Percentiles rank a stretch among this genome's conserved stretches.
Evolutionary conservation across 2,329 filamentous ascomycete genomes (phyloP).

Genomic region (Capronia coronata): DNA sequence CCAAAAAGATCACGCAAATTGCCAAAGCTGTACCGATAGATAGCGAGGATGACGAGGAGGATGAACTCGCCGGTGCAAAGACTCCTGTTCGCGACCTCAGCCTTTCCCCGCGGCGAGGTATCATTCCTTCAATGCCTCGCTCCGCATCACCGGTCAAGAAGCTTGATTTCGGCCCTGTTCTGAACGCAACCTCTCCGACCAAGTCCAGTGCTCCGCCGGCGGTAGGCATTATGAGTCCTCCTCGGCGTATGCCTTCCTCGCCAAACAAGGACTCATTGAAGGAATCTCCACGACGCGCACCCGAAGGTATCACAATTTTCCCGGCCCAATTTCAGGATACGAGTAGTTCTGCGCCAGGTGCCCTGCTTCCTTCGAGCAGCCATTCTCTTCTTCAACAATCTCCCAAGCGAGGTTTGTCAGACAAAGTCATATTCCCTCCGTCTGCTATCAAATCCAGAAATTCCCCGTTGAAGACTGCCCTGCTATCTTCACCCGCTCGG

Average conservation of each 20-base stretch:
- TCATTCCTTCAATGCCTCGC: slow-evolving; percentile 29
- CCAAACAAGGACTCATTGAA: slow-evolving; percentile 40
- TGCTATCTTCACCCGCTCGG: slow-evolving; percentile 42
- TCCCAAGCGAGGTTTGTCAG: slow-evolving; percentile 38
- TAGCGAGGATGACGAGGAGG: slow-evolving; percentile 34
- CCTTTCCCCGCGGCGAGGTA: slow-evolving; percentile 33
- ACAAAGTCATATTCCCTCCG: slow-evolving; percentile 33
- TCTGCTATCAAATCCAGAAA: slow-evolving; percentile 33
- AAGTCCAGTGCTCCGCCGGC: slow-evolving; percentile 35
- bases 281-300: slow-evolving; percentile 36
- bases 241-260: slow-evolving; percentile 40
- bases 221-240: slow-evolving; percentile 39
- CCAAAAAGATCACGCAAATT: slow-evolving; percentile 45
- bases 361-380: slow-evolving; percentile 11
- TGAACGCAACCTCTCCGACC: slow-evolving; percentile 23
- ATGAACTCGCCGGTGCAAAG: slow-evolving; percentile 38
- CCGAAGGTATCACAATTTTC: slow-evolving; percentile 26
- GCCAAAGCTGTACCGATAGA: slow-evolving; percentile 37
- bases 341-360: background rate
- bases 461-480: slow-evolving; percentile 35
- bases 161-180: slow-evolving; percentile 33
- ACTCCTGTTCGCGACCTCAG: slow-evolving; percentile 31
- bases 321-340: slow-evolving; percentile 12
- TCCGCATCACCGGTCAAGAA: slow-evolving; percentile 35
- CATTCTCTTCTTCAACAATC: slow-evolving; percentile 40